Conservation (phyloP, 768 basidiomycete genomes). For the Calocybe gangraenosa region DNA sequence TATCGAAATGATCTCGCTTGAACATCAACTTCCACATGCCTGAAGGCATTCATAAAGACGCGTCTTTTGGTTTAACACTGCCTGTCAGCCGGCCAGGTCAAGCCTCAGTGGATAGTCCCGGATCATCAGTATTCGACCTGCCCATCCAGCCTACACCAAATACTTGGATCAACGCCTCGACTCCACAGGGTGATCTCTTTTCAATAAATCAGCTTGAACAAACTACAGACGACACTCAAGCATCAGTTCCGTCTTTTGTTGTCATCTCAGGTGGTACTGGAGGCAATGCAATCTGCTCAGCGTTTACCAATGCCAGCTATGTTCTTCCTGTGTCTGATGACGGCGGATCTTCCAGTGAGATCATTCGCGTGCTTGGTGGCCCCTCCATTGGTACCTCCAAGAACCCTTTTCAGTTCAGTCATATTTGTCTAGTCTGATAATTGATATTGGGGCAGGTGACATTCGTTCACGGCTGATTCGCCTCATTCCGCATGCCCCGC, state of each 20-base stretch:
- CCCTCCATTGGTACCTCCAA: constrained; percentile 76
- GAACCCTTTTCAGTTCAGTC: not conserved
- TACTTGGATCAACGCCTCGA: constrained; percentile 5
- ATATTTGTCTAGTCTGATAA: constrained; percentile 1
- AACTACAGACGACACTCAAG: constrained; percentile 1
- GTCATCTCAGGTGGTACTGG: constrained; percentile 94
- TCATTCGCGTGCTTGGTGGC: constrained; percentile 85
- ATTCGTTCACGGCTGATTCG: constrained; percentile 87
- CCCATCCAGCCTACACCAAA: constrained; percentile 41
- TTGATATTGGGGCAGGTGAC: constrained; percentile 49
- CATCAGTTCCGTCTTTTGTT: constrained; percentile 43
- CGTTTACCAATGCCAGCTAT: constrained; percentile 76
- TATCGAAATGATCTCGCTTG: constrained; percentile 2
- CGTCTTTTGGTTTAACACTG: constrained; percentile 12
- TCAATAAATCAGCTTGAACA: not conserved
- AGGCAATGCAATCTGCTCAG: constrained; percentile 85
- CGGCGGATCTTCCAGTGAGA: constrained; percentile 93
- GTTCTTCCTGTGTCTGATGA: constrained; percentile 94
- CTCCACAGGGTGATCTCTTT: constrained; percentile 1
- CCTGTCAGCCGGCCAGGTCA: constrained; percentile 5
- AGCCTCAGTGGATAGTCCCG: constrained; percentile 44
- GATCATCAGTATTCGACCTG: constrained; percentile 74
- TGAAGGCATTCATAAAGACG: constrained; percentile 6
- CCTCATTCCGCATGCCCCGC: constrained; percentile 67
- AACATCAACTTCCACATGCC: constrained; percentile 10